These are phyloP conservation scores for Pistacia vera DNA, from an alignment of 345 rosid species.

Conservation along the genomic window DNA sequence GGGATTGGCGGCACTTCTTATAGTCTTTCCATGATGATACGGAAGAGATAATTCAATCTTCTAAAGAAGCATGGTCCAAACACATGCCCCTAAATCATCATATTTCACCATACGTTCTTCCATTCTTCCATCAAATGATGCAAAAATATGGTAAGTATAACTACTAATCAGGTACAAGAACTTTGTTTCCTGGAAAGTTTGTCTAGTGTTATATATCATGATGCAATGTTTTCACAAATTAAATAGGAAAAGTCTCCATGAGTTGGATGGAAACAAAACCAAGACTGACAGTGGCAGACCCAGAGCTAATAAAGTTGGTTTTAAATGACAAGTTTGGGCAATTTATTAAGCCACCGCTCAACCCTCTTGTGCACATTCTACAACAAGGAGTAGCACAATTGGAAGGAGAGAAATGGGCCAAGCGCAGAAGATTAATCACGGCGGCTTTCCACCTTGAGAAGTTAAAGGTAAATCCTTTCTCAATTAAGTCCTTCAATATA, in stretches of 20 bases:
- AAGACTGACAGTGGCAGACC: slow-evolving; percentile 17
- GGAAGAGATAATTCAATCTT: neutral
- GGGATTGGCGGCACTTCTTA: slow-evolving; percentile 19
- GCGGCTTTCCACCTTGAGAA: slow-evolving; percentile 31
- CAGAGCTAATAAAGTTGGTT: slow-evolving; percentile 20
- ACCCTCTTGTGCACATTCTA: slow-evolving; percentile 26
- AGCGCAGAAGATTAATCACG: slow-evolving; percentile 24
- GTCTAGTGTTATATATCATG: too few species aligned
- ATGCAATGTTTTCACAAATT: too few species aligned
- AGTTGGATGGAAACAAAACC: slow-evolving; percentile 26
- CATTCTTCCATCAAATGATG: slow-evolving; percentile 18
- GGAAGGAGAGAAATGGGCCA: slow-evolving; percentile 35
- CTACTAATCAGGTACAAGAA: neutral
- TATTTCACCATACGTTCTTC: slow-evolving; percentile 19
- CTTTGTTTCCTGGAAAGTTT: neutral
- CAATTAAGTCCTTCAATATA: neutral
- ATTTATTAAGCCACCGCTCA: slow-evolving; percentile 22
- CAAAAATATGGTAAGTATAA: slow-evolving; percentile 5
- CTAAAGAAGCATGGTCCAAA: slow-evolving; percentile 11
- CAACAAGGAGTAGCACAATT: slow-evolving; percentile 19
- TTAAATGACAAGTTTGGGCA: slow-evolving; percentile 15
- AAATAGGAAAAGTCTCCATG: slow-evolving; percentile 22
- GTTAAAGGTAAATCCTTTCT: slow-evolving; percentile 15
- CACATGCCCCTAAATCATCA: slow-evolving; percentile 15
- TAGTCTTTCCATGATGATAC: slow-evolving; percentile 5